These are phyloP conservation scores for Sarocladiaceae sp. DNA, from an alignment of 2,329 filamentous ascomycete species.

Conservation along the genomic window DNA sequence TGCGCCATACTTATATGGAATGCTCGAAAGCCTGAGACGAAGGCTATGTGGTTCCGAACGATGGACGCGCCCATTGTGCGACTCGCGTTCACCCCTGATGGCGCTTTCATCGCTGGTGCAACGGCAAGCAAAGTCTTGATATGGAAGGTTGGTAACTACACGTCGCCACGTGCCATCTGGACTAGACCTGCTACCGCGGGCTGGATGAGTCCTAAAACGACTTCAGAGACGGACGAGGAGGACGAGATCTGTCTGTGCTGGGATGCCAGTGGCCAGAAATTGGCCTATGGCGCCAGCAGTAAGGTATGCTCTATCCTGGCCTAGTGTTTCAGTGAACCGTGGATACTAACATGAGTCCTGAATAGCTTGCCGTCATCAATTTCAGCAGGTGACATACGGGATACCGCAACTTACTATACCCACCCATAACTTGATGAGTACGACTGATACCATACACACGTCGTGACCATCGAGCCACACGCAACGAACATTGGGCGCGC, in stretches of 20 bases:
- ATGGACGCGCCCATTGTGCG: constrained; percentile 53
- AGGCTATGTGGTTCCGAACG: constrained; percentile 53
- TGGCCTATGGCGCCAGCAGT: constrained; percentile 59
- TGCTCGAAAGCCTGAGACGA: constrained; percentile 46
- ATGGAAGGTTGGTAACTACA: constrained; percentile 57
- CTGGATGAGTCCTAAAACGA: constrained; percentile 52
- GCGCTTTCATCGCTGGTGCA: constrained; percentile 56
- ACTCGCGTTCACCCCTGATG: constrained; percentile 57
- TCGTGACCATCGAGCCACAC: not conserved
- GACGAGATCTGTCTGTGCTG: constrained; percentile 56
- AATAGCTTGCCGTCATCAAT: constrained; percentile 44
- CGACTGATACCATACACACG: not conserved
- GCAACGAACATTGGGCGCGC: not conserved
- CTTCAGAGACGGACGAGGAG: constrained; percentile 49
- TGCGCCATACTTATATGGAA: constrained; percentile 59
- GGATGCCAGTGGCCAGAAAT: constrained; percentile 54
- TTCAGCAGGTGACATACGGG: constrained; percentile 32
- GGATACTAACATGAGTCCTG: not conserved
- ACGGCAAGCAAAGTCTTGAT: constrained; percentile 54
- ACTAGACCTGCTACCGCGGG: constrained; percentile 36
- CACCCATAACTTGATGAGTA: not conserved
- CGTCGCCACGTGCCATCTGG: constrained; percentile 55
- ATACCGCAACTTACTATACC: not conserved
- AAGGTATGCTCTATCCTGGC: constrained; percentile 44
- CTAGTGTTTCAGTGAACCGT: too few relatives aligned